Conservation (phyloP, 768 basidiomycete species). For the Tylopilus sp. region DNA sequence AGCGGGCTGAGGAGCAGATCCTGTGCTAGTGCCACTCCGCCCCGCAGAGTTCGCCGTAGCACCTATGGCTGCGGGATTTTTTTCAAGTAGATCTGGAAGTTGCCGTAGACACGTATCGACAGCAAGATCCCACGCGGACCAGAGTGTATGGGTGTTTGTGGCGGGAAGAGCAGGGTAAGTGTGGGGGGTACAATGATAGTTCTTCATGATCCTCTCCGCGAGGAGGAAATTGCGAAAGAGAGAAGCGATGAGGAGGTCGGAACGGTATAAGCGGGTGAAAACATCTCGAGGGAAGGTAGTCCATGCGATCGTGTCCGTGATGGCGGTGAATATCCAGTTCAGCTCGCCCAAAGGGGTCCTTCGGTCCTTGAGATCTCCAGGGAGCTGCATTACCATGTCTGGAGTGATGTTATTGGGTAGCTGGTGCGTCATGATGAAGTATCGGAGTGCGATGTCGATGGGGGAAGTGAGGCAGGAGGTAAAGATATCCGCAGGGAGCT, state of each 20-base stretch:
- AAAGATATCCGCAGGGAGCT: conserved; percentile 96
- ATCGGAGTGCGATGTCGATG: conserved; percentile 95
- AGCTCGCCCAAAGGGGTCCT: conserved; percentile 95
- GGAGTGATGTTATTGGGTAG: conserved; percentile 75
- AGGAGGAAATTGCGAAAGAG: conserved; percentile 96
- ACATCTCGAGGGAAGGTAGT: conserved; percentile 91
- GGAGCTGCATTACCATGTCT: conserved; percentile 92
- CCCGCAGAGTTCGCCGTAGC: conserved; percentile 23
- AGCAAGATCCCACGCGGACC: conserved; percentile 98
- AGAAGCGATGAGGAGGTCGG: conserved; percentile 93
- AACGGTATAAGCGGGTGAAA: conserved; percentile 91
- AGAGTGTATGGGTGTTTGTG: conserved; percentile 95
- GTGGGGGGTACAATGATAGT: conserved; percentile 95
- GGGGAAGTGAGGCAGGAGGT: conserved; percentile 97
- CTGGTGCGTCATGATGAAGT: conserved; percentile 87
- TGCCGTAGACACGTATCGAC: conserved; percentile 93
- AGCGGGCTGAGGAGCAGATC: conserved; percentile 13
- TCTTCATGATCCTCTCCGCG: conserved; percentile 97
- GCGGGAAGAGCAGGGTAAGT: conserved; percentile 88
- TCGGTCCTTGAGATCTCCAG: conserved; percentile 95
- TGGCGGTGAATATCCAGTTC: conserved; percentile 99
- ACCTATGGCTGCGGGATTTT: conserved; percentile 26
- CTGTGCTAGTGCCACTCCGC: conserved; percentile 2
- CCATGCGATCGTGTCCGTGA: conserved; percentile 99
- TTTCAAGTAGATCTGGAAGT: conserved; percentile 75